Evolutionary conservation across 2,329 filamentous ascomycete genomes (phyloP), one percentile per base, ranked within the genome.

Genomic region (Huntiella decipiens): DNA sequence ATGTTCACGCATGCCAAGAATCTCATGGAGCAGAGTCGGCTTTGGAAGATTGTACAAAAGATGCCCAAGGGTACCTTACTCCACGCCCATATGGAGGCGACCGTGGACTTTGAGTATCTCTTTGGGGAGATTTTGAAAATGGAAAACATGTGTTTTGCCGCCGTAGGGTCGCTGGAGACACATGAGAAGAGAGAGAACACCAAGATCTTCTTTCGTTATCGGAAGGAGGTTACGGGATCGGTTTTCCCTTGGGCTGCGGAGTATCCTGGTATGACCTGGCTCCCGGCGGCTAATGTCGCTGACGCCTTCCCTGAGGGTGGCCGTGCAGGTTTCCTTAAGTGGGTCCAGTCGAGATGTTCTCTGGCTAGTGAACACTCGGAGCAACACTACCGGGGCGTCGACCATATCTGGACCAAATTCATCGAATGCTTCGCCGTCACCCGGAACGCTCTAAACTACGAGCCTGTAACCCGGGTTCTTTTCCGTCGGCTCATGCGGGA

Each of bases 21-120:
- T n/a, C 74, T 76, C 34, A 92, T 94, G 75, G 84, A 93, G 61
- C 68, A 69, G 53, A 93, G 84, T 11, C 77, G 77, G 56, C 67
- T 95, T 17, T 96, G 85, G 85, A 71, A 76, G 52, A 91, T 95
- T 54, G 72, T 94, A 12, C 73, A 78, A 49, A 72, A 67, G 52
- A 85, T 96, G 82, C 88, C 88, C 22, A 96, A 96, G 60, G 91
- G 88, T 10, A 71, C 79, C 6, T 66, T 93, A 28, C 63, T 93
- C 50, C 87, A 96, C 63, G 84, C 84, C 38, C 87, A 96, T 60
- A 66, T 92, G 57, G 83, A 92, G 60, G 85, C 87, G 54, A 92
- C 92, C 77, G 81, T 93, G 43, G 82, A 94, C 58, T 76, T 86
- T 52, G 80, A 85, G 57, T 92, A 77, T 64, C 63, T 94, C 5